phyloP scores from a whole-genome alignment of 768 basidiomycete species.

The Infundibulicybe gibba region DNA sequence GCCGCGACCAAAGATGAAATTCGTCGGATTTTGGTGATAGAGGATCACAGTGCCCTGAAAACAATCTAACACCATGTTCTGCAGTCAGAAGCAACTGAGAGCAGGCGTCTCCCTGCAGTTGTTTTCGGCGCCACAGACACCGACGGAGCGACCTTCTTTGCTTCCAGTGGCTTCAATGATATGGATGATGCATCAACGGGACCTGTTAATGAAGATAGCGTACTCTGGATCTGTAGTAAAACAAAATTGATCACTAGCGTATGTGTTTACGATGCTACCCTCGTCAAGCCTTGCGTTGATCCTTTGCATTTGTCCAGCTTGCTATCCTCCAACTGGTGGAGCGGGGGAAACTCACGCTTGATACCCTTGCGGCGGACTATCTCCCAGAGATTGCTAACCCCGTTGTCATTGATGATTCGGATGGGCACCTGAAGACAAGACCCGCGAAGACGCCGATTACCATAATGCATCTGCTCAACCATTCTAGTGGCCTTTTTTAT shows the following conservation, averaged over 20 bases:
- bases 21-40: no score
- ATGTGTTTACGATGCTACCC: constrained; percentile 1
- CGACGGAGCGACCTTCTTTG: constrained; percentile 23
- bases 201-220: constrained; percentile 16
- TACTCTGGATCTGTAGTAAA: constrained; percentile 36
- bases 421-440: constrained; percentile 12
- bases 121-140: constrained; percentile 22
- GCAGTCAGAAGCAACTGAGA: constrained; percentile 11
- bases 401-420: constrained; percentile 14
- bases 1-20: no score
- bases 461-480: constrained; percentile 25
- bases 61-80: no score
- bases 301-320: neutral
- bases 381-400: constrained; percentile 22
- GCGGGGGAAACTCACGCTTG: constrained; percentile 18
- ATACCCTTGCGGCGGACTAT: constrained; percentile 17
- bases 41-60: no score
- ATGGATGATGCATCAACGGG: constrained; percentile 21
- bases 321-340: constrained; percentile 9
- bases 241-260: constrained; percentile 30
- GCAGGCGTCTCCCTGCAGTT: constrained; percentile 18
- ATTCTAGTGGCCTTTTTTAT: constrained; percentile 27
- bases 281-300: neutral
- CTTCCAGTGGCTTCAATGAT: constrained; percentile 14
- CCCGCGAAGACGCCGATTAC: constrained; percentile 18